phyloP scores from a whole-genome alignment of 495 filamentous ascomycete species.

The Aspergillus taichungensis region DNA sequence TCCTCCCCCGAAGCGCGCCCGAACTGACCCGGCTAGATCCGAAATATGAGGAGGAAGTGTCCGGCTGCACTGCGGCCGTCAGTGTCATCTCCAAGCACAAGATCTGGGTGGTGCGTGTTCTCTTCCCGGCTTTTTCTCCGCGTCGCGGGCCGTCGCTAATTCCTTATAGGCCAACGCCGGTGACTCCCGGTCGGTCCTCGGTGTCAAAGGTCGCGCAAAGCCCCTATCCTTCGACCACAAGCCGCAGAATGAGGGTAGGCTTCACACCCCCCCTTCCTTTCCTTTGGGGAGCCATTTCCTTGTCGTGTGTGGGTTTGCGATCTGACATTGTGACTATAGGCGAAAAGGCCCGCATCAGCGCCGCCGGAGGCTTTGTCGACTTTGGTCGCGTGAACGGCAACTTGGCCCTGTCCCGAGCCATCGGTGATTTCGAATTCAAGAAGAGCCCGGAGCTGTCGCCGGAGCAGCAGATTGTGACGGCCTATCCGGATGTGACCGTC shows the following conservation, averaged over 20 bases:
- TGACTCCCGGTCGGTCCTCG: conserved; percentile 87
- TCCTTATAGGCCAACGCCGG: conserved; percentile 77
- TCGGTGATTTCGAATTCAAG: conserved; percentile 99
- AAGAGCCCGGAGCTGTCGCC: conserved; percentile 94
- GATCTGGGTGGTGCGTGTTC: conserved; percentile 78
- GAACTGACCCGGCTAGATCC: conserved; percentile 55
- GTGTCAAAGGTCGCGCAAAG: conserved; percentile 93
- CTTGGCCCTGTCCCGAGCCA: conserved; percentile 91
- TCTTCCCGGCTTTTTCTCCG: background rate
- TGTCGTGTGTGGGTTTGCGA: background rate
- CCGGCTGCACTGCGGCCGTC: conserved; percentile 91
- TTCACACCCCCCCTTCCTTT: conserved; percentile 1
- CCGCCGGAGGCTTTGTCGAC: conserved; percentile 95
- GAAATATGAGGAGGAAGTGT: conserved; percentile 94
- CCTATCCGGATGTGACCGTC: conserved; percentile 84
- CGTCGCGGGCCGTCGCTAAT: conserved; percentile 6
- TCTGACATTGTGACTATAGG: conserved; percentile 41
- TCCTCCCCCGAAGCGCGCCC: background rate
- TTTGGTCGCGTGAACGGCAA: conserved; percentile 98
- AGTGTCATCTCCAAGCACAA: conserved; percentile 80
- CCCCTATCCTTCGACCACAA: conserved; percentile 97
- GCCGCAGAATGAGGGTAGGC: conserved; percentile 87
- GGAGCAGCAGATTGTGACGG: conserved; percentile 96
- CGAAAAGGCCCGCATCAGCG: conserved; percentile 92
- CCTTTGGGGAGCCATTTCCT: background rate